These are phyloP conservation scores for Metarhizium anisopliae DNA, from an alignment of 2,329 filamentous ascomycete genomes.

Conservation along the genomic window DNA sequence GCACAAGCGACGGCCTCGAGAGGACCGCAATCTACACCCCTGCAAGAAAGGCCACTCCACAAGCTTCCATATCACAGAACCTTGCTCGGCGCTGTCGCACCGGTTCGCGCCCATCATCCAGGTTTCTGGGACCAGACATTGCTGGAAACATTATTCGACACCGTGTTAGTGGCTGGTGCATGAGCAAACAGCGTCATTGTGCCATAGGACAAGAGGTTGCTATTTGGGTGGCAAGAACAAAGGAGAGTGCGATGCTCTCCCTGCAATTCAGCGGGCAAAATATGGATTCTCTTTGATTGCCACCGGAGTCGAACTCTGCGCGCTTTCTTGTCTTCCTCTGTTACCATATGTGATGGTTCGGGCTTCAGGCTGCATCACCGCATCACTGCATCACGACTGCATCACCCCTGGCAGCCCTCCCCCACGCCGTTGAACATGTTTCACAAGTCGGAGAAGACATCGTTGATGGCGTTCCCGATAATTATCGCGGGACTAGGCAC, in stretches of 20 bases:
- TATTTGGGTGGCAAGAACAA: too few species aligned
- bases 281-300: neutral
- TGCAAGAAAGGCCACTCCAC: neutral
- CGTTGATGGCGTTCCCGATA: neutral
- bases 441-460: neutral
- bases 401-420: neutral
- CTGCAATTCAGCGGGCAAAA: neutral
- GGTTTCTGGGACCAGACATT: conserved; percentile 4
- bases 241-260: too few species aligned
- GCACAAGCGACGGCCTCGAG: neutral
- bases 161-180: neutral
- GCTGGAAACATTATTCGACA: neutral
- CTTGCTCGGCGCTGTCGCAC: neutral
- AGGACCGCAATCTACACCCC: neutral
- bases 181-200: too few species aligned
- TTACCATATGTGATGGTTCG: neutral
- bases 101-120: conserved; percentile 3
- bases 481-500: neutral
- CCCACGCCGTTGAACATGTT: conserved; percentile 5
- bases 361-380: neutral
- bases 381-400: too few species aligned
- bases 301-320: too few species aligned
- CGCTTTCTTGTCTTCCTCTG: too few species aligned
- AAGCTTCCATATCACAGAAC: neutral
- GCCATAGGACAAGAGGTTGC: too few species aligned